Conservation (phyloP, 164 flowering plant genomes). For the Vitis amurensis region DNA sequence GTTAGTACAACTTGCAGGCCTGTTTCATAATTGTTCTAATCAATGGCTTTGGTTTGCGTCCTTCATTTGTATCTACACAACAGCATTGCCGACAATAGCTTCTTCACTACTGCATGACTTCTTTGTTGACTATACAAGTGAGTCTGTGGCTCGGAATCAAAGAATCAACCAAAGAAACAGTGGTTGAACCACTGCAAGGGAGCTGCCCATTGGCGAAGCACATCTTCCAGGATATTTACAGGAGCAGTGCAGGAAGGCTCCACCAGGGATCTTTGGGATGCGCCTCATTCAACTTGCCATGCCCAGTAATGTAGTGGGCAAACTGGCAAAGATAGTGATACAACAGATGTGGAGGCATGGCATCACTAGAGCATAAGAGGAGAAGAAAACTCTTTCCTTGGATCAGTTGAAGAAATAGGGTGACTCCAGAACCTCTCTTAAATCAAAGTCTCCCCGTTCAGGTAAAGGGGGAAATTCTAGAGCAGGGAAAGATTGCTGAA, state of each 20-base stretch:
- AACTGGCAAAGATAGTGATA: neutral
- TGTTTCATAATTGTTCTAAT: too few relatives aligned
- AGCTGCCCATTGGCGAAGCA: neutral
- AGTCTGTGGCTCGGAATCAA: neutral
- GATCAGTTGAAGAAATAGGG: conserved; percentile 58
- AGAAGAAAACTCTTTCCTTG: neutral
- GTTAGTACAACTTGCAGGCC: too few relatives aligned
- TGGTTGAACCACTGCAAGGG: neutral
- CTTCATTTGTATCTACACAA: too few relatives aligned
- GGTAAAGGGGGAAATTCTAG: conserved; percentile 60
- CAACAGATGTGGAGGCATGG: neutral
- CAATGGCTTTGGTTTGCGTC: too few relatives aligned
- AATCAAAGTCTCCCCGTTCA: conserved; percentile 63
- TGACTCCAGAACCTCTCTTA: conserved; percentile 12
- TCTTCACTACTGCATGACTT: neutral
- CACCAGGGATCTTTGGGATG: neutral
- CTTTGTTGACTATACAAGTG: neutral
- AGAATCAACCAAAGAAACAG: neutral
- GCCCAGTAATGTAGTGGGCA: neutral
- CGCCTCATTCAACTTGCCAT: neutral
- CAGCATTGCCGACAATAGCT: too few relatives aligned
- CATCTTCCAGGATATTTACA: conserved; percentile 8
- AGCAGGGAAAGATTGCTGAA: conserved; percentile 52
- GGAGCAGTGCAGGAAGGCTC: neutral
- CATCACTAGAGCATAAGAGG: neutral